A percentile compares a stretch with the other conserved stretches of the same genome.
phyloP scores from a whole-genome alignment of 352 stramenopile species.

The Globisporangium alternatum region DNA sequence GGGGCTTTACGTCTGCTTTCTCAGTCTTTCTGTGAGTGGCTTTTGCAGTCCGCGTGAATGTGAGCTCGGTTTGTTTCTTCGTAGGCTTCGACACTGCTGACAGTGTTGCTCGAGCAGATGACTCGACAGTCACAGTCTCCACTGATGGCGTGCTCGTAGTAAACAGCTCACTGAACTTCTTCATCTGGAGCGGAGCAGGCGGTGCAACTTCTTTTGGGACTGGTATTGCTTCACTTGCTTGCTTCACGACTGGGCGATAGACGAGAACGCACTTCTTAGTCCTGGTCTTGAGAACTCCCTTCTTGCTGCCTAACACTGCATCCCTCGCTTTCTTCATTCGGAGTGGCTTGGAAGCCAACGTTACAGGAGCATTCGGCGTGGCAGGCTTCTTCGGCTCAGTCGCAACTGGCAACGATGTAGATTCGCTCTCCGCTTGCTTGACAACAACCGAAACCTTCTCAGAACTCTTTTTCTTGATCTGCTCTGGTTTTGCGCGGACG shows the following conservation, averaged over 20 bases:
- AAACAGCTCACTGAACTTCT: constrained; percentile 4
- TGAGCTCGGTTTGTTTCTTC: neutral
- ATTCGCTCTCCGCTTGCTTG: neutral
- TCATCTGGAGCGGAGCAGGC: neutral
- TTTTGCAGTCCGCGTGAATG: neutral
- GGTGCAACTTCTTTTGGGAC: neutral
- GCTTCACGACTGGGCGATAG: constrained; percentile 15
- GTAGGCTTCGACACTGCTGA: neutral
- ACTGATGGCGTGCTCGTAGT: neutral
- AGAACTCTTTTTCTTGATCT: neutral
- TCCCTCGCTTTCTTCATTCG: constrained; percentile 2
- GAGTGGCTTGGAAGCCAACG: neutral
- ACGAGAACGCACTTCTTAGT: constrained; percentile 15
- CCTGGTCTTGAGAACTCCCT: constrained; percentile 6
- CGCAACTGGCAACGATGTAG: neutral
- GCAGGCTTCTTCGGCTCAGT: neutral
- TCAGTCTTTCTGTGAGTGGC: neutral
- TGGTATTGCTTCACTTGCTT: neutral
- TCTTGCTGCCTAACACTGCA: neutral
- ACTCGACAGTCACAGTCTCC: neutral
- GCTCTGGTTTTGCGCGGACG: neutral
- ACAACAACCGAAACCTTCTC: neutral
- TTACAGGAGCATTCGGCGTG: neutral
- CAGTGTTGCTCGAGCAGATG: neutral
- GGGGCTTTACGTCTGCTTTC: neutral